These are phyloP conservation scores for Passiflora organensis DNA, from an alignment of 345 rosid genomes.

Conservation along the genomic window DNA sequence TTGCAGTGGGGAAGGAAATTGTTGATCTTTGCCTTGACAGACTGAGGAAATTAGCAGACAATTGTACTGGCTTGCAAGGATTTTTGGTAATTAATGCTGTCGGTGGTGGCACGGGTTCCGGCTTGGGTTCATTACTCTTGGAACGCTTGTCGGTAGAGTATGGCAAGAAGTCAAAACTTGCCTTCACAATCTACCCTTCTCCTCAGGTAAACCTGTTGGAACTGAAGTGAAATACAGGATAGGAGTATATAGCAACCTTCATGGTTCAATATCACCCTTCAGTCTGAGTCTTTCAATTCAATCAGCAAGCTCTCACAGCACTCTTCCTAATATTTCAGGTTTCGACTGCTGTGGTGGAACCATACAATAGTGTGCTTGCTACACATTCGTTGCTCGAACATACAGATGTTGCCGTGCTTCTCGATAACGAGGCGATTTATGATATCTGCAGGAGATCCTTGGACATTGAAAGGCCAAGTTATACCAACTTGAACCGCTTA, in stretches of 20 bases:
- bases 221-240: background rate
- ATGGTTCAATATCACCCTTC: background rate
- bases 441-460: constrained; percentile 74
- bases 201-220: constrained; percentile 48
- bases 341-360: constrained; percentile 82
- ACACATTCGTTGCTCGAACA: constrained; percentile 84
- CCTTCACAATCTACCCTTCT: constrained; percentile 77
- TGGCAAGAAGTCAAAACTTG: constrained; percentile 85
- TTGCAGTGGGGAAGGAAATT: constrained; percentile 80
- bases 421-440: constrained; percentile 83
- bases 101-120: constrained; percentile 86
- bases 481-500: constrained; percentile 68
- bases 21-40: constrained; percentile 79
- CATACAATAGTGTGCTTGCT: constrained; percentile 75
- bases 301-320: background rate
- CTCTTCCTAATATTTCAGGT: constrained; percentile 39
- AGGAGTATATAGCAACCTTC: background rate
- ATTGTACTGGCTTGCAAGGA: constrained; percentile 86
- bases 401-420: constrained; percentile 70
- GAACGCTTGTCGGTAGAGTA: constrained; percentile 83
- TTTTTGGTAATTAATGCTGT: constrained; percentile 72
- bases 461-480: constrained; percentile 73
- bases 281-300: background rate
- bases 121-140: constrained; percentile 70
- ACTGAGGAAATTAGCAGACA: constrained; percentile 74